Conservation (phyloP, 306 rosid genomes). For the Dalbergia cultrata region DNA sequence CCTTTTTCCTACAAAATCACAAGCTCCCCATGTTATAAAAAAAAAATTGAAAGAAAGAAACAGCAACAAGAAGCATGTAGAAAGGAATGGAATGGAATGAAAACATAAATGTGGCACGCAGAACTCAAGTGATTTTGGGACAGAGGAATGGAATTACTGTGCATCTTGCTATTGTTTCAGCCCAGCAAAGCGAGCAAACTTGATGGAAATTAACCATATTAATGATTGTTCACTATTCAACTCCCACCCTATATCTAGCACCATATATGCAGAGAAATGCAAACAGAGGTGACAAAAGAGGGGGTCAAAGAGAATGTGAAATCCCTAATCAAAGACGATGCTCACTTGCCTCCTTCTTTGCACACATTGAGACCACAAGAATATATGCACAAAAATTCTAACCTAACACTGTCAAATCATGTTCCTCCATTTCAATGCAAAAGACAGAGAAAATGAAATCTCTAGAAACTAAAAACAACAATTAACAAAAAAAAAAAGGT, state of each 20-base stretch:
- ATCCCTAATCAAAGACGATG: constrained; percentile 25
- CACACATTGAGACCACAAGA: background rate
- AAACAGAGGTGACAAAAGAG: constrained; percentile 10
- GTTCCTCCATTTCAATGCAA: constrained; percentile 9
- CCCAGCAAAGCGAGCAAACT: no score
- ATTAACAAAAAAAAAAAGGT: background rate
- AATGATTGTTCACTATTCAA: background rate
- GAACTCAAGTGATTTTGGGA: no score
- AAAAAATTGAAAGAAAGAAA: no score
- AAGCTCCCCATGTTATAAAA: no score
- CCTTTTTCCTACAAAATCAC: no score
- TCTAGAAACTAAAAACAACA: background rate
- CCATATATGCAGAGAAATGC: background rate
- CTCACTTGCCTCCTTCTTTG: background rate
- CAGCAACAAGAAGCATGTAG: no score
- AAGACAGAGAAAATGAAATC: background rate
- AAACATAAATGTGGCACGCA: no score
- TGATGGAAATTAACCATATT: background rate
- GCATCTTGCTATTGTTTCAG: no score
- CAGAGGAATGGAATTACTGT: no score
- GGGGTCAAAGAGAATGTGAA: constrained; percentile 11
- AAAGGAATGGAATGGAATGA: no score
- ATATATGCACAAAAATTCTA: constrained; percentile 9
- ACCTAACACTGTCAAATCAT: constrained; percentile 12
- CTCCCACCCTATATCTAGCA: background rate